Evolutionary conservation across 768 basidiomycete genomes (phyloP).

Genomic region (Chalciporus chontae): DNA sequence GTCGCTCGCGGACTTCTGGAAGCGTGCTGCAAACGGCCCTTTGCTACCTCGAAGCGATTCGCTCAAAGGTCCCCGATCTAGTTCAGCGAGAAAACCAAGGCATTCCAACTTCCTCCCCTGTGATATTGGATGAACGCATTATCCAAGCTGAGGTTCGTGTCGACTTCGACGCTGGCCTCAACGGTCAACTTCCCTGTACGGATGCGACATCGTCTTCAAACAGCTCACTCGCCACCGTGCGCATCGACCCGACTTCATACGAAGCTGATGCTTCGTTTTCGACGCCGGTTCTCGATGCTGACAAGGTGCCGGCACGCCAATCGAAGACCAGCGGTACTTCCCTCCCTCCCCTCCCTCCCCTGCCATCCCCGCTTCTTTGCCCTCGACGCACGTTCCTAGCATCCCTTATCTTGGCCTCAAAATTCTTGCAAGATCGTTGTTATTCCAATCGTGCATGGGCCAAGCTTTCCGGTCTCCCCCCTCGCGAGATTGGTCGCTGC

Average conservation of each 20-base stretch:
- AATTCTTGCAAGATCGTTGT: constrained; percentile 90
- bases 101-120: constrained; percentile 38
- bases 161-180: constrained; percentile 36
- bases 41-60: constrained; percentile 85
- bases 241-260: constrained; percentile 32
- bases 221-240: constrained; percentile 42
- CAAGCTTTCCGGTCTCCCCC: constrained; percentile 83
- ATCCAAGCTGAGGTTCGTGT: constrained; percentile 42
- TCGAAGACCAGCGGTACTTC: constrained; percentile 13
- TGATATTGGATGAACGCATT: constrained; percentile 42
- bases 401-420: constrained; percentile 83
- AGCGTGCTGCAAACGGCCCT: constrained; percentile 83
- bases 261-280: constrained; percentile 18
- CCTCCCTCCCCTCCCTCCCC: constrained; percentile 37
- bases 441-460: constrained; percentile 96
- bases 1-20: constrained; percentile 81
- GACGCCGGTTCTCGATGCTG: constrained; percentile 9
- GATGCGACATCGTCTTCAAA: constrained; percentile 14
- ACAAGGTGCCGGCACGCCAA: constrained; percentile 8
- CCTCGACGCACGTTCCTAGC: constrained; percentile 88
- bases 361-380: constrained; percentile 82
- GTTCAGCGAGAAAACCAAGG: constrained; percentile 47
- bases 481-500: constrained; percentile 82
- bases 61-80: constrained; percentile 63
- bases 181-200: constrained; percentile 8